Base-by-base conservation (phyloP, 768 basidiomycete species). In the Hericium erinaceus region DNA sequence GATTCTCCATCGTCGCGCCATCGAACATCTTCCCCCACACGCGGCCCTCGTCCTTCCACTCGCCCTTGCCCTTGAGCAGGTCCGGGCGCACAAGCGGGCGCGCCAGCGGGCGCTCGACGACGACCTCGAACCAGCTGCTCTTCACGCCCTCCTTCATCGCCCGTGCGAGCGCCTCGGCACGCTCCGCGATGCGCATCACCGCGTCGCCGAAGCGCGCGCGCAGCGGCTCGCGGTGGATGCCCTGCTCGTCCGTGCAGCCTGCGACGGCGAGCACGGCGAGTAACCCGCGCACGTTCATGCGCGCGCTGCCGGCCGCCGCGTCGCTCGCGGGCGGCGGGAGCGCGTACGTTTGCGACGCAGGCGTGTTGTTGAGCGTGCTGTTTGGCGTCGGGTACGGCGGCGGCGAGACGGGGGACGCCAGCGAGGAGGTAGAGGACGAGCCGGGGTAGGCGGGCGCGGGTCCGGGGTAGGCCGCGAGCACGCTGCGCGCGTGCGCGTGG, bases 191-290 rank as follows among this genome's bases (percentile, higher is more conserved):
- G 7, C 65, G 65, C 15, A 60, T 57, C 16, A 72, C 56, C 6
- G 64, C 57, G 7, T 61, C 60, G n/a, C 70, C 71, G 59, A 65
- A 70, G 38, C 68, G 68, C 38, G 64, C 57, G 8, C 66, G 65
- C 24, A 72, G 62, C 1, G 66, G 67, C 15, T 68, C 70, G 28
- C 65, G 66, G 52, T 66, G 67, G 33, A 67, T 55, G 1, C 63
- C 65, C 20, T 62, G 67, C 20, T 64, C 57, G 57, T 70, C 67
- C 2, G 66, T 67, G 59, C 67, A 70, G 12, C 68, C 68, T 4
- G 68, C 60, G 46, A 71, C 64, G 18, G 66, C 65, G 52, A 72
- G 69, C 52, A 72, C 65, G 5, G 69, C 68, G 49, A 68, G 68
- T 9, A 72, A 59, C 7, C 71, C 71, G n/a, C 64, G 64, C 8